Evolutionary conservation across 345 rosid species (phyloP).

Genomic region (Populus simonii): DNA sequence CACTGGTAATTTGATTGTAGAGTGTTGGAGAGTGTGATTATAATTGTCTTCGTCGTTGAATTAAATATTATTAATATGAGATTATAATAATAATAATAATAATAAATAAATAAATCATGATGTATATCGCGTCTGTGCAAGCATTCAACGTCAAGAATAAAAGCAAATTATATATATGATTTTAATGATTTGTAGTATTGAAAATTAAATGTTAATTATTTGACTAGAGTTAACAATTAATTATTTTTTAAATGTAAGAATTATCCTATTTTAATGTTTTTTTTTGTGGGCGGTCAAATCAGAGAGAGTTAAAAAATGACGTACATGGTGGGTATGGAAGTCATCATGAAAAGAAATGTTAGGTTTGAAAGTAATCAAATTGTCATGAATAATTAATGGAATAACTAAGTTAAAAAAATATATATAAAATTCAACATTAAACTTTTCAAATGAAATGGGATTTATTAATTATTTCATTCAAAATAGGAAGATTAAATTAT

Average conservation of each 20-base stretch:
- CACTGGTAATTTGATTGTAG: too few relatives aligned
- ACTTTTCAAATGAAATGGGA: too few relatives aligned
- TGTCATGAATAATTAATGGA: neutral
- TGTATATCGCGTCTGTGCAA: neutral
- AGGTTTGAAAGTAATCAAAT: neutral
- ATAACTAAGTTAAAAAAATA: neutral
- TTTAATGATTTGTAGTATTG: neutral
- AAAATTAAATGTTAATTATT: neutral
- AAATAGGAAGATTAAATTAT: neutral
- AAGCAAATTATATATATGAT: neutral
- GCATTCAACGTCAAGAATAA: neutral
- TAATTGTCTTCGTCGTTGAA: too few relatives aligned
- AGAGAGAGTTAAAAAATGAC: too few relatives aligned
- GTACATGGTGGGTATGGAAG: too few relatives aligned
- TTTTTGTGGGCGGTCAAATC: too few relatives aligned
- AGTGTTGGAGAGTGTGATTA: too few relatives aligned
- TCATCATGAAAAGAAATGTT: too few relatives aligned
- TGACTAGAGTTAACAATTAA: too few relatives aligned
- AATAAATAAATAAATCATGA: neutral
- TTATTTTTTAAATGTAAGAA: too few relatives aligned
- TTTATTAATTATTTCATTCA: neutral
- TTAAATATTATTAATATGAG: neutral
- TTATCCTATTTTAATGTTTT: too few relatives aligned
- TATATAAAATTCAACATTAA: neutral
- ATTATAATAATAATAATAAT: neutral